Base-by-base conservation (phyloP, 2,329 filamentous ascomycete genomes). In the Exophiala viscosa region DNA sequence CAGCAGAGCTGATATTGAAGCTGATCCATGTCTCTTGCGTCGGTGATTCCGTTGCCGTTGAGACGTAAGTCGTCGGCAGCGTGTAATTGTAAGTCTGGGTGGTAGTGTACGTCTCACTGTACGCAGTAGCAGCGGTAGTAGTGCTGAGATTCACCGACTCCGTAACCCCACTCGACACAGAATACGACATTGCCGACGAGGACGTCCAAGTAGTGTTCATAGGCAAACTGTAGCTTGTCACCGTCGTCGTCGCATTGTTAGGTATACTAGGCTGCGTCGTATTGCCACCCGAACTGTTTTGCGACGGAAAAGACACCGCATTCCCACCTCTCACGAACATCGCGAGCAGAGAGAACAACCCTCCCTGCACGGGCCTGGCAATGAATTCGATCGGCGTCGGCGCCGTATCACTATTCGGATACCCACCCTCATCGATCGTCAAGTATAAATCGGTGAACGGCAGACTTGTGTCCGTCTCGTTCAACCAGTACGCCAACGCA, bases 291-390 rank as follows among this genome's bases (percentile, higher is more conserved):
- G 23, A 28, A 7, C 10, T 23, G 39, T 20, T 20, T 3, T 20
- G 8, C 17, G 15, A 8, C 2, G 39, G 39, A 10, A 41, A 41
- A 5, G 8, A 8, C 15, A 11, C 18, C 1, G 28, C 39, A 14
- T 14, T 44, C 17, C 31, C 36, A 28, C 42, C 42, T 4, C 17
- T 35, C 5, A 42, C 49, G 32, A 45, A 31, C 38, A 95, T 72
- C n/a, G 88, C 85, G 65, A 95, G 72, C 65, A 90, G 88, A 2
- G 88, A 85, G 74, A 92, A 95, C 71, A 92, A 88, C 0, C 86
- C 88, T 9, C 89, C 89, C 11, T 91, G 84, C 5, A 93, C 89
- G 1, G 89, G 89, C 35, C 89, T 74, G 1, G 88, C 89, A 70
- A 87, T 88, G 74, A 95, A 95, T 48, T 79, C 76, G n/a, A 50